Base-by-base conservation (phyloP, 805 yeast species). In the Ogataea dorogensis region DNA sequence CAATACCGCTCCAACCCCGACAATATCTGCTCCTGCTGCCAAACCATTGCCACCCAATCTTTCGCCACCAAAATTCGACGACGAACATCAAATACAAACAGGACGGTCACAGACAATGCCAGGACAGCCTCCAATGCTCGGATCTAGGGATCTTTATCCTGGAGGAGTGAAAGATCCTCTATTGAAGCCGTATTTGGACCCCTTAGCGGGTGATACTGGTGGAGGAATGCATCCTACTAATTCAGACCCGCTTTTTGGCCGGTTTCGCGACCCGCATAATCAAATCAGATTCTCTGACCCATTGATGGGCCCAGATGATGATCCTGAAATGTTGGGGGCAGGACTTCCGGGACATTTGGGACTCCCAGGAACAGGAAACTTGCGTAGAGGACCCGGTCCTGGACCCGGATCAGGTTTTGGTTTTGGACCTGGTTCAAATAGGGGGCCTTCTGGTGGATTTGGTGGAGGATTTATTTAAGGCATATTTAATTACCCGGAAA, bases 261-360 rank as follows among this genome's bases (percentile, higher is more conserved):
- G 51, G 8, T 32, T 31, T 5, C 9, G 15, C 7, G 64, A 63
- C 61, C 58, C 26, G 8, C 69, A 71, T 4, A 68, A 69, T 0
- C 77, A 78, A 4, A 71, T 78, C 5, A 49, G 80, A 21, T 73
- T 55, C 44, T 79, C 74, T 46, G 77, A 73, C 38, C 81, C 81
- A 0, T 49, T 63, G 30, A 57, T 67, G 10, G 74, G 67, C 11
- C 73, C 70, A 26, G 66, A 65, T 12, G 69, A 64, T 17, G 68
- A 69, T 45, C 38, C 70, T 39, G 70, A 67, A 26, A 53, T 62
- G 22, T 41, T 68, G 36, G 77, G 78, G 1, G 54, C 53, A 33
- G 77, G 78, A 0, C 54, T 72, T 8, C 76, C 76, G 1, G 69
- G 71, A 2, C 53, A 54, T 17, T 44, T 65, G 41, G 57, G 68